Evolutionary conservation across 176 grass and related monocot genomes (phyloP).

Genomic region (Phoenix roebelenii): DNA sequence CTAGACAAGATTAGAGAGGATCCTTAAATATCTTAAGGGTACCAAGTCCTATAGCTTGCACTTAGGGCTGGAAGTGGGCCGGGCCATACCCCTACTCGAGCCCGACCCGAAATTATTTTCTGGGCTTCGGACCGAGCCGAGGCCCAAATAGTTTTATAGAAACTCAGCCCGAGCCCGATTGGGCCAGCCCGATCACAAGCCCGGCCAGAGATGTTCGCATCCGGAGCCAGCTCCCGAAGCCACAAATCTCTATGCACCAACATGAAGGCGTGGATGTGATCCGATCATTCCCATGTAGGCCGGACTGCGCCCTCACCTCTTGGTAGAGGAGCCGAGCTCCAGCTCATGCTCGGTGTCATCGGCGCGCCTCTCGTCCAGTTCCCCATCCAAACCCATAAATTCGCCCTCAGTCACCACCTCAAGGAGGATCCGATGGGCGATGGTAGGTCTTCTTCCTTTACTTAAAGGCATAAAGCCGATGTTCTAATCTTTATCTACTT

Average conservation of each 20-base stretch:
- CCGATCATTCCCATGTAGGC: background rate
- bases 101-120: too few species aligned
- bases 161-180: too few species aligned
- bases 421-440: conserved; percentile 9
- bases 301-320: background rate
- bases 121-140: too few species aligned
- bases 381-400: background rate
- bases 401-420: background rate
- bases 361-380: conserved; percentile 11
- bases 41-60: too few species aligned
- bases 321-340: background rate
- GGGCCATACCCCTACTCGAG: too few species aligned
- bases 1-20: too few species aligned
- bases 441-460: background rate
- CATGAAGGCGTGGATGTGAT: conserved; percentile 1
- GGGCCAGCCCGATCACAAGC: too few species aligned
- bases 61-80: too few species aligned
- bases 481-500: too few species aligned
- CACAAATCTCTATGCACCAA: background rate
- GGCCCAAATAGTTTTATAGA: too few species aligned
- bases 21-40: too few species aligned
- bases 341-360: conserved; percentile 18
- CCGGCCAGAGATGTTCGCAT: conserved; percentile 10
- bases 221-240: background rate
- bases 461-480: too few species aligned